Percentiles rank a stretch among this genome's conserved stretches.
Evolutionary conservation across 1,139 yeast genomes (phyloP).

Genomic region (Saccharomyces pastorianus): DNA sequence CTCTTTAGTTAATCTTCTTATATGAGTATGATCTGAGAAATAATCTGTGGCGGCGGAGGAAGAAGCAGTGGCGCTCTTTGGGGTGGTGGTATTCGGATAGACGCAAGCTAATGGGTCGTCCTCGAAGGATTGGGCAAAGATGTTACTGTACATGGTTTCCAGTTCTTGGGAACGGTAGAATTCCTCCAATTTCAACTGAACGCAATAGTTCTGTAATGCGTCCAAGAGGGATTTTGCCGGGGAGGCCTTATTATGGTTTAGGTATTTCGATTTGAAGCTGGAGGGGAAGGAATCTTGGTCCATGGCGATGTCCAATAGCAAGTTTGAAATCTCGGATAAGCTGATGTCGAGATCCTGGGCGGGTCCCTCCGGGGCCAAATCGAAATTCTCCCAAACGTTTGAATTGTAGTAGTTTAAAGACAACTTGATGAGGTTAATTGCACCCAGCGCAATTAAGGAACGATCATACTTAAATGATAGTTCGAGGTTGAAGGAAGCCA

Average conservation of each 20-base stretch:
- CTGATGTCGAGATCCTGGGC: constrained; percentile 3
- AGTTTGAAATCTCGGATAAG: constrained; percentile 13
- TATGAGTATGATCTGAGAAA: background rate
- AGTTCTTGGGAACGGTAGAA: constrained; percentile 15
- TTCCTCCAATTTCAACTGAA: constrained; percentile 18
- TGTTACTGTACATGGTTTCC: constrained; percentile 1
- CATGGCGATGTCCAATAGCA: constrained; percentile 12
- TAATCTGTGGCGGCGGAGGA: background rate
- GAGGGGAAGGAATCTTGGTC: constrained; percentile 21
- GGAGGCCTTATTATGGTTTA: constrained; percentile 3
- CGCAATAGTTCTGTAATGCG: constrained; percentile 13
- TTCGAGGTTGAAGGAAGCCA: constrained; percentile 55
- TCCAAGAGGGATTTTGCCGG: constrained; percentile 9
- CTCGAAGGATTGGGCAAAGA: background rate
- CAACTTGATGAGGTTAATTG: constrained; percentile 32
- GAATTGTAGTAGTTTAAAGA: constrained; percentile 17
- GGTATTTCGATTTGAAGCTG: constrained; percentile 27
- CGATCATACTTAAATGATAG: constrained; percentile 49
- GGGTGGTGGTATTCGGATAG: background rate
- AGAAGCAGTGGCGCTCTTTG: background rate
- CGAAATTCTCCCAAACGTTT: constrained; percentile 17
- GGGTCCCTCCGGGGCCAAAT: constrained; percentile 10
- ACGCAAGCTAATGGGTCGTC: constrained; percentile 6
- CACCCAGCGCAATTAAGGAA: constrained; percentile 50
- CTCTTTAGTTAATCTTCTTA: background rate